Evolutionary conservation across 129 eudicot species (phyloP).

Genomic region (Flaveria sonorensis): DNA sequence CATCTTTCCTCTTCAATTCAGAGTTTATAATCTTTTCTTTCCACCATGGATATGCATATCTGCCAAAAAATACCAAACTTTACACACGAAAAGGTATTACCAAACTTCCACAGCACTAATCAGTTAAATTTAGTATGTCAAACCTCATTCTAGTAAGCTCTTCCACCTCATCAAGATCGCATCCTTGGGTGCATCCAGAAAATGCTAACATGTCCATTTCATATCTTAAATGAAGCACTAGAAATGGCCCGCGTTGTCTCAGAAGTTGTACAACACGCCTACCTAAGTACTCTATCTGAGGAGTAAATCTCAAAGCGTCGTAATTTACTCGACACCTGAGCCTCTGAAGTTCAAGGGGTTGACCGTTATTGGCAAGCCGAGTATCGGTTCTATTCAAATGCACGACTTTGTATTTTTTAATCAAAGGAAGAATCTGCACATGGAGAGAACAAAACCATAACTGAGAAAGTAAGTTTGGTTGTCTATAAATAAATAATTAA

Average conservation of each 20-base stretch:
- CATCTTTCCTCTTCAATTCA: constrained; percentile 79
- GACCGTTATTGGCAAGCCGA: constrained; percentile 88
- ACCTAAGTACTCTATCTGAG: constrained; percentile 83
- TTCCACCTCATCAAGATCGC: constrained; percentile 71
- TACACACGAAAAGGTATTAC: neutral
- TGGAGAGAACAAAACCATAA: constrained; percentile 18
- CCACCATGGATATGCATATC: constrained; percentile 99
- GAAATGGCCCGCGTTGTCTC: constrained; percentile 74
- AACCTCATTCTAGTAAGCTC: constrained; percentile 92
- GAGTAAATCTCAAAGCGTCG: constrained; percentile 68
- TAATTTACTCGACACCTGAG: constrained; percentile 88
- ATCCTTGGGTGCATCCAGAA: constrained; percentile 94
- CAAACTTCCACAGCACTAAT: neutral
- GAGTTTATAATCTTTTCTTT: constrained; percentile 91
- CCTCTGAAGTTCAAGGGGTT: constrained; percentile 70
- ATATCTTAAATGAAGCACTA: constrained; percentile 89
- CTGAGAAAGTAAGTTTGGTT: neutral
- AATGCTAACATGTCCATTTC: constrained; percentile 99
- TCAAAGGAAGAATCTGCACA: constrained; percentile 83
- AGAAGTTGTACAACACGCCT: constrained; percentile 61
- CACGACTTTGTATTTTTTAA: constrained; percentile 71
- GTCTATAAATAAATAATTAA: neutral
- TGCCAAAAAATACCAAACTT: constrained; percentile 18
- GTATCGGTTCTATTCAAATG: constrained; percentile 92
- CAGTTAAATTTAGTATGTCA: constrained; percentile 20